Percentiles rank a stretch among this genome's conserved stretches.
Conservation (phyloP, 192 early-diverging fungal species). For the Jimgerdemannia flammicorona region DNA sequence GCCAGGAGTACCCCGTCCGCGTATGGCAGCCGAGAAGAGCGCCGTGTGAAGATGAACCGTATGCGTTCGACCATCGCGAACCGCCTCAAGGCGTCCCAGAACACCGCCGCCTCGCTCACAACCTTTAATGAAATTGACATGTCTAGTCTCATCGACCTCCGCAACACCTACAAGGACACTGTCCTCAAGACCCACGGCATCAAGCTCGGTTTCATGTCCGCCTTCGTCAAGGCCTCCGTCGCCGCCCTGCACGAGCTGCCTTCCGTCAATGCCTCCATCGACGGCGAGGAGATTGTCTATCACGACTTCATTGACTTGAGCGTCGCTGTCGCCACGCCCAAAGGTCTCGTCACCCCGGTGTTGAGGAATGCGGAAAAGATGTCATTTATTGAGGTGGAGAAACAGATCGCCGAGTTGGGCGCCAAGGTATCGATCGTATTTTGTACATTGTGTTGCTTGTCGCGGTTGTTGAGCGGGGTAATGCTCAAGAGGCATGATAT, state of each 20-base stretch:
- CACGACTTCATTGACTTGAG: slow-evolving; percentile 93
- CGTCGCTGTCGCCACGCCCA: slow-evolving; percentile 97
- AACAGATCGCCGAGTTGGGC: slow-evolving; percentile 84
- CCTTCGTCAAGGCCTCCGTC: slow-evolving; percentile 91
- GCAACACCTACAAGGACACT: slow-evolving; percentile 90
- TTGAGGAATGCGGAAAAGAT: slow-evolving; percentile 87
- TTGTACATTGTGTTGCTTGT: too few species aligned
- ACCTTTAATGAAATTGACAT: slow-evolving; percentile 99
- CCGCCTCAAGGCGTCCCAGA: slow-evolving; percentile 96
- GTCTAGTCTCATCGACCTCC: slow-evolving; percentile 90
- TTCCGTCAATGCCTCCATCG: slow-evolving; percentile 92
- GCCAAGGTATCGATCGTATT: slow-evolving; percentile 51
- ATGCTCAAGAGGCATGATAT: too few species aligned
- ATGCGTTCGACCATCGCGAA: slow-evolving; percentile 94
- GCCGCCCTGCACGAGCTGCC: slow-evolving; percentile 87
- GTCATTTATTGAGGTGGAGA: slow-evolving; percentile 88
- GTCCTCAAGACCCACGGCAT: slow-evolving; percentile 93
- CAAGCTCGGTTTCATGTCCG: slow-evolving; percentile 98
- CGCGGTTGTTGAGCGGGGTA: background rate
- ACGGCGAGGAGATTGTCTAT: slow-evolving; percentile 89
- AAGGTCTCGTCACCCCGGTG: slow-evolving; percentile 97
- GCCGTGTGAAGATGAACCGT: slow-evolving; percentile 89
- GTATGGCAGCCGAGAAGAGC: slow-evolving; percentile 29
- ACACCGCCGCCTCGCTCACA: slow-evolving; percentile 93
- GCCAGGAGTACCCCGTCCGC: slow-evolving; percentile 19